Percentiles rank a stretch among this genome's conserved stretches.
phyloP scores from a whole-genome alignment of 768 basidiomycete genomes.

The Pluteus cervinus region DNA sequence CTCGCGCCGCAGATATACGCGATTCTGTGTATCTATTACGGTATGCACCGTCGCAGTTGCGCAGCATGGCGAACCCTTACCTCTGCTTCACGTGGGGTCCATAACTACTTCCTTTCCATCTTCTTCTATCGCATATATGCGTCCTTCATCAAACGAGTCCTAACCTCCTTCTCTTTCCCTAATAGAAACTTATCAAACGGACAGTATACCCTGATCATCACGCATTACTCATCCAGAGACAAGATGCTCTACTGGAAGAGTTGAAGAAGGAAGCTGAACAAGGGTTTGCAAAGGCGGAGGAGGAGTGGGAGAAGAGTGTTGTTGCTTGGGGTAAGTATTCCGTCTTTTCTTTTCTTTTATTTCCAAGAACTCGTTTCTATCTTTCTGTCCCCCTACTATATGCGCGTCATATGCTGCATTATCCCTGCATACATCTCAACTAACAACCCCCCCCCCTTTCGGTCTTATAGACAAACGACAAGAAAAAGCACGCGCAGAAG shows the following conservation, averaged over 20 bases:
- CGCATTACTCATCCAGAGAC: slow-evolving; percentile 55
- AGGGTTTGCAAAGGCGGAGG: slow-evolving; percentile 62
- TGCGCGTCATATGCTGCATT: too few relatives aligned
- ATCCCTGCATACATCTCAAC: not conserved
- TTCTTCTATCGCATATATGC: too few relatives aligned
- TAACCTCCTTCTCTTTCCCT: not conserved
- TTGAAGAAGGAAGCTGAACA: slow-evolving; percentile 56
- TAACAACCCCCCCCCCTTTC: too few relatives aligned
- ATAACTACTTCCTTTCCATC: too few relatives aligned
- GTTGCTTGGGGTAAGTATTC: slow-evolving; percentile 56
- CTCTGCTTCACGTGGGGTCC: too few relatives aligned
- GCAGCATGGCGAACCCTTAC: too few relatives aligned
- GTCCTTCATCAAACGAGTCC: not conserved
- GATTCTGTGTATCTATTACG: too few relatives aligned
- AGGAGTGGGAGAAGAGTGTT: slow-evolving; percentile 73
- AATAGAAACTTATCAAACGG: slow-evolving; percentile 87
- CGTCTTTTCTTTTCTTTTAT: slow-evolving; percentile 3
- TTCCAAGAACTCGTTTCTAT: slow-evolving; percentile 1
- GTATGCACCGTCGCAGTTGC: too few relatives aligned
- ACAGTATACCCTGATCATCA: slow-evolving; percentile 77
- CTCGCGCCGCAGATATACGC: too few relatives aligned
- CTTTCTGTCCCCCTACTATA: slow-evolving; percentile 4
- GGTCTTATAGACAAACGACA: slow-evolving; percentile 54
- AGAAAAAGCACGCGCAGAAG: slow-evolving; percentile 43
- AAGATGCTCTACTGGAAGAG: slow-evolving; percentile 61